Base-by-base conservation (phyloP, 306 rosid genomes). In the Sophora flavescens region DNA sequence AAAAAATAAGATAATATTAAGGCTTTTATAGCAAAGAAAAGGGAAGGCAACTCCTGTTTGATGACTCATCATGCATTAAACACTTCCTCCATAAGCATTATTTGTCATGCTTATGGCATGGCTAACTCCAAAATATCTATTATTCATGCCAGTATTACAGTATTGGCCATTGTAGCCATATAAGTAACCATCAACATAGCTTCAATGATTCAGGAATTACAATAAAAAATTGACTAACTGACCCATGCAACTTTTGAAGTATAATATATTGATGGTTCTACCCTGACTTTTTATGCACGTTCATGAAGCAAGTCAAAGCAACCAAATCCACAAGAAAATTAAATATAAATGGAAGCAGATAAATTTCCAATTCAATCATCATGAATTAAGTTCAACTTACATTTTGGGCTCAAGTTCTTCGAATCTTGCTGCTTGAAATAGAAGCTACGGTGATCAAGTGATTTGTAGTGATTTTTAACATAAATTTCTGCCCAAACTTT, bases 401-500 rank as follows among this genome's bases (percentile, higher is more conserved):
- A 91, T 91, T 93, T 96, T 70, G 93, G 76, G 85, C 96, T 82
- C 90, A 92, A 87, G 88, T 93, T 96, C 91, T 92, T 96, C 3
- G 99, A 88, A 81, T 96, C 99, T 88, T 92, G 99, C 76, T 96
- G 99, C 89, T 96, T 96, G 92, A 96, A 96, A 76, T 92, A 91
- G 89, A 92, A 96, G 88, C 99, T 96, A 72, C 98, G 92, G 53
- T 96, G 99, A 86, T 96, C 99, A 75, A 96, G 98, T 62, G 99
- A 96, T 62, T 96, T 96, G 85, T 90, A 89, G 87, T 96, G 97
- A 78, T 96, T 96, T 87, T 92, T 96, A 53, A 93, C 70, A 88
- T 96, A 96, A 64, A 96, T 89, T 77, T 96, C 97, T 68, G 98
- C 99, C 99, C 99, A 96, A 72, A 96, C 97, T 86, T 96, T 96